A percentile compares a stretch with the other conserved stretches of the same genome.
Conservation (phyloP, 805 yeast genomes). For the Tanozyma kutaoensis region DNA sequence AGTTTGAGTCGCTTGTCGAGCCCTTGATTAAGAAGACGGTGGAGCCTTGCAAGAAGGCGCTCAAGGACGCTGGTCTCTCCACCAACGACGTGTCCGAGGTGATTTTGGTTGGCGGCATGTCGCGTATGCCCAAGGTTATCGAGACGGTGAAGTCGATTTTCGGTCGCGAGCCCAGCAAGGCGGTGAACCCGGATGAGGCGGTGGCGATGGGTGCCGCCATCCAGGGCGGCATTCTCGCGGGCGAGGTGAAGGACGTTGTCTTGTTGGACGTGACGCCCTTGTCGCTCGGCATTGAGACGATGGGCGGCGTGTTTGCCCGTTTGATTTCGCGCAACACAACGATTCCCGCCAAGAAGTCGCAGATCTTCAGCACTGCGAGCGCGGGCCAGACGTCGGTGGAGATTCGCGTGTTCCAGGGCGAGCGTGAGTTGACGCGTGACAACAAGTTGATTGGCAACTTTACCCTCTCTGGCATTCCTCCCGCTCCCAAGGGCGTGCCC, state of each 20-base stretch:
- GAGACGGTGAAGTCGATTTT: conserved; percentile 66
- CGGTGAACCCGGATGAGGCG: conserved; percentile 92
- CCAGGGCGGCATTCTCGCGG: conserved; percentile 93
- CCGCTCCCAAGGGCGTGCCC: conserved; percentile 91
- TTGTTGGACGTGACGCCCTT: conserved; percentile 83
- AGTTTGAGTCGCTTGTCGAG: conserved; percentile 54
- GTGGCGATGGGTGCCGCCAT: conserved; percentile 96
- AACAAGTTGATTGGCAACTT: conserved; percentile 96
- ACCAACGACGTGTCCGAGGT: conserved; percentile 64
- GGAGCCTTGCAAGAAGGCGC: conserved; percentile 68
- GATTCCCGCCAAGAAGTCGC: conserved; percentile 93
- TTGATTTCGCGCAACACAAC: conserved; percentile 89
- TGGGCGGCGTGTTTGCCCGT: conserved; percentile 95
- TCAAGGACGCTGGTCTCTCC: conserved; percentile 64
- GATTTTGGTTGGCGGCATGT: conserved; percentile 83
- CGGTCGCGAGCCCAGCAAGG: conserved; percentile 75
- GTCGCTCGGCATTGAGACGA: conserved; percentile 92
- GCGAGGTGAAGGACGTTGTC: conserved; percentile 87
- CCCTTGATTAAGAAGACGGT: conserved; percentile 61
- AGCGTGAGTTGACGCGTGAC: conserved; percentile 95
- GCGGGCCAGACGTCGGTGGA: conserved; percentile 95
- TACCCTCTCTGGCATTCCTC: conserved; percentile 89
- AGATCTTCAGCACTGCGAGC: conserved; percentile 89
- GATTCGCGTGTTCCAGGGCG: conserved; percentile 98
- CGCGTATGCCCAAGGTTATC: conserved; percentile 82